Conservation (phyloP, 345 rosid genomes). For the Brassica nigra region DNA sequence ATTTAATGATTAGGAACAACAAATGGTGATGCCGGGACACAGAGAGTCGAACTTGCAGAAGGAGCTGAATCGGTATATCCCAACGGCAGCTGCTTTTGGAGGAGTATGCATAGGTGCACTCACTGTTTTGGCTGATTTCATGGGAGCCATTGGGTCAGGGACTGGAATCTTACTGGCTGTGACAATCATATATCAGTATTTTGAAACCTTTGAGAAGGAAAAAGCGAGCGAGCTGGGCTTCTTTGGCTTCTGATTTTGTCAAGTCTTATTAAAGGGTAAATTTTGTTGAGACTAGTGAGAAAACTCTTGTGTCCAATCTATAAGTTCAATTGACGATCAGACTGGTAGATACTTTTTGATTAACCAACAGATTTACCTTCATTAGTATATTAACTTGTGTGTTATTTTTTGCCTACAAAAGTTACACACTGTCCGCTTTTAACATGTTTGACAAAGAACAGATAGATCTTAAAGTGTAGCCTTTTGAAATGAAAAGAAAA, state of each 20-base stretch:
- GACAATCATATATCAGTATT: conserved; percentile 70
- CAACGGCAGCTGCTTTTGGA: conserved; percentile 78
- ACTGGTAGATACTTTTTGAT: conserved; percentile 18
- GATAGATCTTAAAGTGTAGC: neutral
- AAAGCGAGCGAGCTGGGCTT: conserved; percentile 78
- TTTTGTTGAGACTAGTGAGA: conserved; percentile 25
- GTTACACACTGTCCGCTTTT: neutral
- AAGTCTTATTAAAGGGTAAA: conserved; percentile 3
- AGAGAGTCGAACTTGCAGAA: conserved; percentile 70
- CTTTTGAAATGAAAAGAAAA: neutral
- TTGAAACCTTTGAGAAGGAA: conserved; percentile 75
- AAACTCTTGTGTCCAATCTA: neutral
- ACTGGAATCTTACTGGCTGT: conserved; percentile 77
- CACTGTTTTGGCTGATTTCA: conserved; percentile 72
- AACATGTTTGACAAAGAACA: neutral
- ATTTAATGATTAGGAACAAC: conserved; percentile 60
- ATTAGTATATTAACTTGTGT: neutral
- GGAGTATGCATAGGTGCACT: conserved; percentile 83
- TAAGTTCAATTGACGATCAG: neutral
- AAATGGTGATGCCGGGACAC: conserved; percentile 87
- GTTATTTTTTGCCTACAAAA: neutral
- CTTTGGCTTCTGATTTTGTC: conserved; percentile 58
- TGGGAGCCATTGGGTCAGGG: conserved; percentile 83
- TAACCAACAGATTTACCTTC: conserved; percentile 6
- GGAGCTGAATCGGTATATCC: conserved; percentile 72